A percentile compares a stretch with the other conserved stretches of the same genome.
phyloP scores from a whole-genome alignment of 805 yeast genomes.

The Wickerhamiella vanderwaltii region DNA sequence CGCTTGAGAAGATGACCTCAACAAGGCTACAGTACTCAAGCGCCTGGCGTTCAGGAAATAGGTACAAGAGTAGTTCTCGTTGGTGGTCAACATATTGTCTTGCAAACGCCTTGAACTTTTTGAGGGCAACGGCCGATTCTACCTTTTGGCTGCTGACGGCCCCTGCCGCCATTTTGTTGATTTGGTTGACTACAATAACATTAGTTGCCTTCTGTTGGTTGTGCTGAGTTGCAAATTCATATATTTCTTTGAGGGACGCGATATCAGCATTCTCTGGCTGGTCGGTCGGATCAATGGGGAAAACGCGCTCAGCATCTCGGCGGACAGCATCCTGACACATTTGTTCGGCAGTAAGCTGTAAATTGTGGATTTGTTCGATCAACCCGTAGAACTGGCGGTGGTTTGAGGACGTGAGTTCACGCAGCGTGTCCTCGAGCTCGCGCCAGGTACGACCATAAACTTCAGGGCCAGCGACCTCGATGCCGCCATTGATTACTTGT shows the following conservation, averaged over 20 bases:
- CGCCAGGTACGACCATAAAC: slow-evolving; percentile 32
- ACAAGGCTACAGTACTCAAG: slow-evolving; percentile 9
- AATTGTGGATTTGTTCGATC: not conserved
- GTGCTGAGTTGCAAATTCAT: not conserved
- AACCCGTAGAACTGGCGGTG: slow-evolving; percentile 14
- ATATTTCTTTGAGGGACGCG: not conserved
- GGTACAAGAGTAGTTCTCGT: not conserved
- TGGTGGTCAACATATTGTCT: slow-evolving; percentile 5
- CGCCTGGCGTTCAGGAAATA: slow-evolving; percentile 4
- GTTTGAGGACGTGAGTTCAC: slow-evolving; percentile 21
- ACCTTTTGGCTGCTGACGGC: slow-evolving; percentile 8
- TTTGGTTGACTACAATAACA: slow-evolving; percentile 1
- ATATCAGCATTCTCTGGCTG: slow-evolving; percentile 4
- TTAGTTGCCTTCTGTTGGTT: not conserved
- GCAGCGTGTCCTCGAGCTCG: slow-evolving; percentile 20
- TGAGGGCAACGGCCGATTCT: slow-evolving; percentile 13
- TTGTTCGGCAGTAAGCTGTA: slow-evolving; percentile 3
- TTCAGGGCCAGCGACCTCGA: slow-evolving; percentile 22
- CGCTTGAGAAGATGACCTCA: slow-evolving; percentile 11
- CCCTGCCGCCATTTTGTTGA: slow-evolving; percentile 7
- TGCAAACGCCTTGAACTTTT: slow-evolving; percentile 18
- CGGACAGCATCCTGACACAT: not conserved
- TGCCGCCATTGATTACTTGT: slow-evolving; percentile 22
- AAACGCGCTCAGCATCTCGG: slow-evolving; percentile 2
- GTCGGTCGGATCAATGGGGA: slow-evolving; percentile 1